Percentiles rank a stretch among this genome's conserved stretches.
These are phyloP conservation scores for Leptographium wingfieldii DNA, from an alignment of 2,329 filamentous ascomycete species.

Conservation along the genomic window DNA sequence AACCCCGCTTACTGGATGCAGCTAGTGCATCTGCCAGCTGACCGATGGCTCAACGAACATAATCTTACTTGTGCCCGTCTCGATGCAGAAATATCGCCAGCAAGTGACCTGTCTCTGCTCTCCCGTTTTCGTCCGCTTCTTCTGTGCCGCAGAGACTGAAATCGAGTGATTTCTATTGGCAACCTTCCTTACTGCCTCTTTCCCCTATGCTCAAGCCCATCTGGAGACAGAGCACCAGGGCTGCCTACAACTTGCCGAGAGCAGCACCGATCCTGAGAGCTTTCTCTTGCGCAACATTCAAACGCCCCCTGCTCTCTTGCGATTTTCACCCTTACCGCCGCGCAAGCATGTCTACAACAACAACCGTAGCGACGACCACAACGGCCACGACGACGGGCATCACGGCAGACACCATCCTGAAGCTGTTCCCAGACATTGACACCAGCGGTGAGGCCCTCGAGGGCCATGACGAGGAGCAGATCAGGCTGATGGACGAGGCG, in stretches of 20 bases:
- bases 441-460: constrained; percentile 62
- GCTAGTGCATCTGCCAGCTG: background rate
- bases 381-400: constrained; percentile 45
- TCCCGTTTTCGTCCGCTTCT: background rate
- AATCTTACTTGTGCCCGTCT: background rate
- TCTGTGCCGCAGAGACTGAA: too few species aligned
- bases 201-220: background rate
- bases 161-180: background rate
- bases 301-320: background rate
- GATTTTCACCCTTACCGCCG: background rate
- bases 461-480: constrained; percentile 95
- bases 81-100: background rate
- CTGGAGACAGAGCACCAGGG: constrained; percentile 2
- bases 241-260: background rate
- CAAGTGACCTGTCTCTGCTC: background rate
- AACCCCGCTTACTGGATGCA: background rate
- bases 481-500: constrained; percentile 95
- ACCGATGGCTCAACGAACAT: background rate
- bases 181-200: background rate
- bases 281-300: too few species aligned
- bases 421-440: constrained; percentile 75
- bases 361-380: constrained; percentile 29
- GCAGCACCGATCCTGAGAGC: background rate
- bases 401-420: constrained; percentile 75
- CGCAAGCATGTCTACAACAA: constrained; percentile 10